Evolutionary conservation across 441 rosid genomes (phyloP).

Genomic region (Gossypium davidsonii): DNA sequence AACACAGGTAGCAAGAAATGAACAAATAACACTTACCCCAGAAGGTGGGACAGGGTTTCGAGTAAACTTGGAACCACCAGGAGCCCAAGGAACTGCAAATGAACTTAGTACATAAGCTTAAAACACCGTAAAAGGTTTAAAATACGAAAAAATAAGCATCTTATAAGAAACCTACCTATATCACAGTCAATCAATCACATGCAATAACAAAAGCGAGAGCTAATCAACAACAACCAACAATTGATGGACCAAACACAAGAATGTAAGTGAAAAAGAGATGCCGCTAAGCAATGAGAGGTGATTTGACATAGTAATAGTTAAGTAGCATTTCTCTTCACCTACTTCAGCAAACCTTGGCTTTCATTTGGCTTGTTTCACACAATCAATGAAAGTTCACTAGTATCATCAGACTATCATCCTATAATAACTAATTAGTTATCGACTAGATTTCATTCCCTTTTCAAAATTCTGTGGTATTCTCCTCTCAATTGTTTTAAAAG

Average conservation of each 20-base stretch:
- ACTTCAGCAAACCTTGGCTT: background rate
- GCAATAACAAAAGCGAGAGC: background rate
- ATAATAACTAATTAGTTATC: background rate
- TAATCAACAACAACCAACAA: background rate
- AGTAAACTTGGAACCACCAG: constrained; percentile 86
- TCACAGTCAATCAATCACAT: background rate
- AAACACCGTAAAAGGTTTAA: background rate
- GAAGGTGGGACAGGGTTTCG: constrained; percentile 84
- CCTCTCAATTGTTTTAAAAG: background rate
- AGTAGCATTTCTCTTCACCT: background rate
- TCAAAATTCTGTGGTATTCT: background rate
- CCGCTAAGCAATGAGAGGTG: background rate
- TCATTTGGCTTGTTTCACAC: background rate
- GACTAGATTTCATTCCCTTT: background rate
- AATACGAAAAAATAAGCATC: background rate
- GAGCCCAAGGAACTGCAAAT: constrained; percentile 96
- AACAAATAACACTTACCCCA: constrained; percentile 46
- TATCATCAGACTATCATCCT: background rate
- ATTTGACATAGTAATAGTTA: background rate
- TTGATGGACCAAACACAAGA: background rate
- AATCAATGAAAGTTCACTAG: background rate
- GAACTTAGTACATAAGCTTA: constrained; percentile 16
- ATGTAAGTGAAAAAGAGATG: background rate
- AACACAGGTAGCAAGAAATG: background rate
- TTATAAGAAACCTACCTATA: background rate